Percentiles rank a stretch among this genome's conserved stretches.
These are phyloP conservation scores for Nakaseomyces nivariensis DNA, from an alignment of 1,139 yeast genomes.

Conservation along the genomic window DNA sequence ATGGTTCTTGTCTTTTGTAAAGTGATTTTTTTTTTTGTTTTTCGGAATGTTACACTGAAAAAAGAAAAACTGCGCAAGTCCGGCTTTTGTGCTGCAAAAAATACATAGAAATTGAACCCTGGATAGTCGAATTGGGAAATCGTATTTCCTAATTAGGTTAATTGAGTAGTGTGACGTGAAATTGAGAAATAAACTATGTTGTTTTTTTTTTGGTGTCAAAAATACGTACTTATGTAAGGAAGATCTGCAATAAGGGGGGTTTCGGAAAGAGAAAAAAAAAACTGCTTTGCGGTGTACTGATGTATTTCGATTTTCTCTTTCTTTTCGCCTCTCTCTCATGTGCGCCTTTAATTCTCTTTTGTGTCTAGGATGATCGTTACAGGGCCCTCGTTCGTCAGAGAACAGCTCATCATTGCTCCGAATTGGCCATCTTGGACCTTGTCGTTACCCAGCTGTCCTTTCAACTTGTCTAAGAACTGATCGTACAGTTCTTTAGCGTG, in stretches of 20 bases:
- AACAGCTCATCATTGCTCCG: conserved; percentile 97
- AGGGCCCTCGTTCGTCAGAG: conserved; percentile 61
- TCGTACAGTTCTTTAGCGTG: conserved; percentile 60
- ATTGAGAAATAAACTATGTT: too few species aligned
- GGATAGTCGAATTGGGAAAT: neutral
- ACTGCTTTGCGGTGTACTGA: neutral
- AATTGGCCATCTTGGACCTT: conserved; percentile 78
- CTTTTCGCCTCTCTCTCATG: neutral
- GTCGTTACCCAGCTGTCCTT: conserved; percentile 43
- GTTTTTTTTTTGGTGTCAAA: too few species aligned
- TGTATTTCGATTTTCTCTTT: neutral
- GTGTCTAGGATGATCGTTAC: conserved; percentile 32
- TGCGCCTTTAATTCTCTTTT: neutral
- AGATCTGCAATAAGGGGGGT: too few species aligned
- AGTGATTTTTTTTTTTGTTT: too few species aligned
- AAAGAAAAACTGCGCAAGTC: too few species aligned
- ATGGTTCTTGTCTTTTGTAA: neutral
- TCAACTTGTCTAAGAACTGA: conserved; percentile 43
- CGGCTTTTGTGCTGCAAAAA: too few species aligned
- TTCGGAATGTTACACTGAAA: too few species aligned
- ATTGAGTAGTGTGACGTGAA: too few species aligned
- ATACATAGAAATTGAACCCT: neutral
- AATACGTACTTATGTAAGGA: too few species aligned
- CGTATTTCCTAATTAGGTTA: neutral
- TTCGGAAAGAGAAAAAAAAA: too few species aligned